Evolutionary conservation across 441 rosid genomes (phyloP).

Genomic region (Populus trichocarpa): DNA sequence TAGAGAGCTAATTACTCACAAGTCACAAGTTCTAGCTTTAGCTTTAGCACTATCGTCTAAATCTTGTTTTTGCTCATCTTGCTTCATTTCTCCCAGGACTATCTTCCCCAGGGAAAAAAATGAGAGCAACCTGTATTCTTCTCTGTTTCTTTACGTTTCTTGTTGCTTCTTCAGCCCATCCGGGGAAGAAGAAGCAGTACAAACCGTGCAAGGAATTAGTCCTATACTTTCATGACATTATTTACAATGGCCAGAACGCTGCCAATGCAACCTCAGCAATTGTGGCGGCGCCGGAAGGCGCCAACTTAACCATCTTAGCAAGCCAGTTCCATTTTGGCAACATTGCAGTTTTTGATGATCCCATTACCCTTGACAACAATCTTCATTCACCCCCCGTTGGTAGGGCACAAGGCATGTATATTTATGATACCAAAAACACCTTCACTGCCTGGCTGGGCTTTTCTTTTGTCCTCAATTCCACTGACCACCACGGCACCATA

Average conservation of each 20-base stretch:
- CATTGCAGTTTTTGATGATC: conserved; percentile 42
- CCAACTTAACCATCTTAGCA: conserved; percentile 25
- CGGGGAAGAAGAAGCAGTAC: not conserved
- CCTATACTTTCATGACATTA: conserved; percentile 39
- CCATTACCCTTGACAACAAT: conserved; percentile 41
- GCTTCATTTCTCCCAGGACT: too few relatives aligned
- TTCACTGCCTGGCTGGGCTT: conserved; percentile 40
- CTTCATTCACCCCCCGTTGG: conserved; percentile 36
- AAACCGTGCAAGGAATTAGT: conserved; percentile 33
- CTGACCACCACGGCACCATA: conserved; percentile 26
- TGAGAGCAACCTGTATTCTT: not conserved
- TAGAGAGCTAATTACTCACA: too few relatives aligned
- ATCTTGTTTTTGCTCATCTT: too few relatives aligned
- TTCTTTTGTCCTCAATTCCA: conserved; percentile 26
- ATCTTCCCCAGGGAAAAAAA: not conserved
- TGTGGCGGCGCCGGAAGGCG: conserved; percentile 34
- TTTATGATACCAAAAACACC: conserved; percentile 29
- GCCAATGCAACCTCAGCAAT: conserved; percentile 39
- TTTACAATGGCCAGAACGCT: conserved; percentile 39
- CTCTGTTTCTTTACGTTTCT: conserved; percentile 6
- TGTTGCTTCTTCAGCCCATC: not conserved
- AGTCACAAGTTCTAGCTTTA: too few relatives aligned
- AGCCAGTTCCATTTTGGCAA: conserved; percentile 35
- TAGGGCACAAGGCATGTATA: conserved; percentile 43
- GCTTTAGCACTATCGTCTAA: too few relatives aligned